These are phyloP conservation scores for Sorghum bicolor DNA, from an alignment of 176 grass and related monocot species.

Conservation along the genomic window DNA sequence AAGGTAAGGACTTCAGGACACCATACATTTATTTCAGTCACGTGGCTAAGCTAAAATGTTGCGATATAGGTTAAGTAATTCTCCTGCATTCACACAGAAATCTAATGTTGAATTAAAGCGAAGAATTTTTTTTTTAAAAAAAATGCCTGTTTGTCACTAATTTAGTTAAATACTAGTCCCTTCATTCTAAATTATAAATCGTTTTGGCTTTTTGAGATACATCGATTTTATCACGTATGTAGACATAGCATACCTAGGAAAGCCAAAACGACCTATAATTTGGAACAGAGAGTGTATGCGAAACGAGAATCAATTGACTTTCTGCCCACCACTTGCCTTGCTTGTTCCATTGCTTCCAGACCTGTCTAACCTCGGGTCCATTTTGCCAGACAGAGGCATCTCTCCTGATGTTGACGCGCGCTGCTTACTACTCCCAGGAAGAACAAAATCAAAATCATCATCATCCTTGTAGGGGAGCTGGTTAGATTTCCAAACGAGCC, in stretches of 20 bases:
- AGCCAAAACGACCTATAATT: too few relatives aligned
- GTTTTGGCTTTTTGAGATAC: too few relatives aligned
- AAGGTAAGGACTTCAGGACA: constrained; percentile 21
- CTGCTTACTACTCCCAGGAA: constrained; percentile 6
- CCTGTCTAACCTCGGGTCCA: constrained; percentile 8
- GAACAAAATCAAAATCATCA: constrained; percentile 26
- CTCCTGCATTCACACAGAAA: background rate
- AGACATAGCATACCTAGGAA: too few relatives aligned
- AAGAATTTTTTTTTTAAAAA: background rate
- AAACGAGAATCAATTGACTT: background rate
- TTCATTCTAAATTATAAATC: too few relatives aligned
- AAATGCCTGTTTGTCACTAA: background rate
- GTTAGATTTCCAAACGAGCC: background rate
- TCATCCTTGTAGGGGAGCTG: background rate
- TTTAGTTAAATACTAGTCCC: background rate
- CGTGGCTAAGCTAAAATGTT: background rate
- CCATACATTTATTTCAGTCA: background rate
- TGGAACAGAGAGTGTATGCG: background rate
- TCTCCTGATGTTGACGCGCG: constrained; percentile 6
- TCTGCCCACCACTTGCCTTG: constrained; percentile 31
- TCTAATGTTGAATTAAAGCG: background rate
- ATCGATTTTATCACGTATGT: too few relatives aligned
- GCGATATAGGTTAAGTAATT: background rate
- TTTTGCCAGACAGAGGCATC: constrained; percentile 1
- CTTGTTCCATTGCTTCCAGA: constrained; percentile 16